Evolutionary conservation across 2,329 filamentous ascomycete genomes (phyloP).

Genomic region (Madurella fahalii): DNA sequence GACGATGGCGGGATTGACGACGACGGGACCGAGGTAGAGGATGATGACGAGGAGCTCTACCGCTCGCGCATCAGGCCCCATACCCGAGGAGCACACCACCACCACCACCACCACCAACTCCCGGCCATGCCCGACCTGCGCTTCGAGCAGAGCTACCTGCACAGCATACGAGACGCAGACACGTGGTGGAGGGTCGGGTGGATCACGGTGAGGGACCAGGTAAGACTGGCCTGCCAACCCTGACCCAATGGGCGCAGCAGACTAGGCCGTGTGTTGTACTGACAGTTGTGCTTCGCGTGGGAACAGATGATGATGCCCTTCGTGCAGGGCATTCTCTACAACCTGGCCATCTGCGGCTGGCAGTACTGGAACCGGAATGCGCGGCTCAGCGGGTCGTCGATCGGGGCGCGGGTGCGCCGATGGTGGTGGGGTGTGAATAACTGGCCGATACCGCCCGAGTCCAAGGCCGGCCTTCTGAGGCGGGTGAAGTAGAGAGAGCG

Average conservation of each 20-base stretch:
- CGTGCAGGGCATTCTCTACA: constrained; percentile 84
- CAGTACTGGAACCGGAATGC: constrained; percentile 81
- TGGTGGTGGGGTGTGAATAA: constrained; percentile 98
- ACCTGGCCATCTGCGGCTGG: constrained; percentile 81
- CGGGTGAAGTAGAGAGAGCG: background rate
- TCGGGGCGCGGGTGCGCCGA: constrained; percentile 72
- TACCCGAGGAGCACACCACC: constrained; percentile 30
- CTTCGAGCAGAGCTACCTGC: constrained; percentile 97
- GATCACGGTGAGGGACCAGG: constrained; percentile 88
- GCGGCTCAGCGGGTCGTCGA: constrained; percentile 68
- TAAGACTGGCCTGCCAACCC: constrained; percentile 35
- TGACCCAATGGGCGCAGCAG: background rate
- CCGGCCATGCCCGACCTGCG: constrained; percentile 79
- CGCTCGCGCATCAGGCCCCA: constrained; percentile 34
- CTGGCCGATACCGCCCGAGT: constrained; percentile 63
- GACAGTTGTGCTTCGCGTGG: no score
- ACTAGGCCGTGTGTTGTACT: no score
- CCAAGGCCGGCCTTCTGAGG: constrained; percentile 6
- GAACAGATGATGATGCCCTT: constrained; percentile 76
- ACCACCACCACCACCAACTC: constrained; percentile 42
- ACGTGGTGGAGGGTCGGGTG: constrained; percentile 74
- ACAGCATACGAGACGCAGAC: constrained; percentile 76
- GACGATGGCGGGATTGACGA: constrained; percentile 60
- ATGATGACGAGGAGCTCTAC: constrained; percentile 7
- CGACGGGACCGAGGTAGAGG: constrained; percentile 42